These are phyloP conservation scores for Apophysomyces trapeziformis DNA, from an alignment of 371 early-diverging fungal species.

Conservation along the genomic window DNA sequence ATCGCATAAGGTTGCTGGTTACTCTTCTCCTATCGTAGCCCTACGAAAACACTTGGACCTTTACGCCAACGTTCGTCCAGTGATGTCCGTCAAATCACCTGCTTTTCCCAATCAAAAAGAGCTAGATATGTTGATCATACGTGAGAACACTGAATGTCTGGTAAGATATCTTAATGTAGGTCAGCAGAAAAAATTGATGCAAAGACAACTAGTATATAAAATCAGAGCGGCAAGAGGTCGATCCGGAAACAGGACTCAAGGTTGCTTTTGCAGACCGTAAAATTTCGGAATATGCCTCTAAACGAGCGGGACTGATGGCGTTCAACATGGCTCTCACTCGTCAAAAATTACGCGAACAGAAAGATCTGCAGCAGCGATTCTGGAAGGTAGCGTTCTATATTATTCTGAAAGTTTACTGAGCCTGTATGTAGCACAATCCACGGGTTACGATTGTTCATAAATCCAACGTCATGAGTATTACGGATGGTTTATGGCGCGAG, in stretches of 20 bases:
- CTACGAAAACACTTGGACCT: constrained; percentile 90
- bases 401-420: background rate
- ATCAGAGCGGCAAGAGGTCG: constrained; percentile 73
- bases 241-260: constrained; percentile 65
- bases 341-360: constrained; percentile 67
- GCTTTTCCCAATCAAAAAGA: constrained; percentile 66
- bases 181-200: background rate
- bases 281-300: constrained; percentile 87
- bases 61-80: constrained; percentile 95
- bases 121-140: constrained; percentile 92
- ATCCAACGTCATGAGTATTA: constrained; percentile 90
- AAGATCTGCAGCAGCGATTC: constrained; percentile 59
- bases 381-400: constrained; percentile 52
- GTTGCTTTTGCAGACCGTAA: constrained; percentile 88
- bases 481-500: constrained; percentile 95
- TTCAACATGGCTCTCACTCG: constrained; percentile 88
- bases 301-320: constrained; percentile 85
- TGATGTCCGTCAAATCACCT: constrained; percentile 69
- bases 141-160: constrained; percentile 97
- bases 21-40: constrained; percentile 95
- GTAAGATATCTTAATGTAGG: constrained; percentile 47
- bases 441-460: constrained; percentile 96
- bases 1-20: constrained; percentile 95
- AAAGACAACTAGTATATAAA: constrained; percentile 76
- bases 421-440: constrained; percentile 53